A percentile compares a stretch with the other conserved stretches of the same genome.
phyloP scores from a whole-genome alignment of 257 asterid genomes.

The Gentiana macrophylla region DNA sequence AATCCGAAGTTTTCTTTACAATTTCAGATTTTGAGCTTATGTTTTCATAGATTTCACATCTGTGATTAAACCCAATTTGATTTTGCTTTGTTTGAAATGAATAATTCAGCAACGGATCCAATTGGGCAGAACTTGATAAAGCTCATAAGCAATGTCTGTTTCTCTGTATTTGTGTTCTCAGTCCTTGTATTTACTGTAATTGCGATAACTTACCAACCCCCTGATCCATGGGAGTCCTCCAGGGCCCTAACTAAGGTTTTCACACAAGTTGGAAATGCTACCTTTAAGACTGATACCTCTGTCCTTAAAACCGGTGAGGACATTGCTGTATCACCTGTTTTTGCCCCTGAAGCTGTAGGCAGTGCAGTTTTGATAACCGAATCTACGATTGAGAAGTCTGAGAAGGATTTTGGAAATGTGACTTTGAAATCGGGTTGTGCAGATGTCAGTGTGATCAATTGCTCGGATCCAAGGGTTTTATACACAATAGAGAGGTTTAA shows the following conservation, averaged over 20 bases:
- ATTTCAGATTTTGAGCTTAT: slow-evolving; percentile 9
- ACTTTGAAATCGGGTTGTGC: slow-evolving; percentile 53
- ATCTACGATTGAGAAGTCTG: slow-evolving; percentile 49
- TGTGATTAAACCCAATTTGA: too few species aligned
- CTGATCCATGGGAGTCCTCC: slow-evolving; percentile 99
- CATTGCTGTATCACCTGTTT: slow-evolving; percentile 36
- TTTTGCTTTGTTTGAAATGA: slow-evolving; percentile 34
- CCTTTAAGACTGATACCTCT: slow-evolving; percentile 68
- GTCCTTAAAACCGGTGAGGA: slow-evolving; percentile 96
- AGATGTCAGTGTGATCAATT: slow-evolving; percentile 48
- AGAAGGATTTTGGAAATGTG: slow-evolving; percentile 29
- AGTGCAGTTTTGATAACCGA: slow-evolving; percentile 40
- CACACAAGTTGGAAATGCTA: slow-evolving; percentile 74
- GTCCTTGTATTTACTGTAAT: slow-evolving; percentile 75
- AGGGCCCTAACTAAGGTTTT: slow-evolving; percentile 82
- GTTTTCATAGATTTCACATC: neutral
- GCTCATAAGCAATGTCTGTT: slow-evolving; percentile 81
- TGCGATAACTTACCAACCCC: slow-evolving; percentile 96
- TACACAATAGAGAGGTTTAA: slow-evolving; percentile 66
- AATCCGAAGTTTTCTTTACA: neutral
- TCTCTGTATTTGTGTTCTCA: slow-evolving; percentile 87
- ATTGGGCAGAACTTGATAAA: slow-evolving; percentile 82
- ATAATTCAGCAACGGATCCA: slow-evolving; percentile 62
- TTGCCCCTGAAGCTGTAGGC: slow-evolving; percentile 30
- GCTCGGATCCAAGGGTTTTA: slow-evolving; percentile 72